These are phyloP conservation scores for Aspergillus oerlinghausenensis DNA, from an alignment of 2,329 filamentous ascomycete species.

Conservation along the genomic window DNA sequence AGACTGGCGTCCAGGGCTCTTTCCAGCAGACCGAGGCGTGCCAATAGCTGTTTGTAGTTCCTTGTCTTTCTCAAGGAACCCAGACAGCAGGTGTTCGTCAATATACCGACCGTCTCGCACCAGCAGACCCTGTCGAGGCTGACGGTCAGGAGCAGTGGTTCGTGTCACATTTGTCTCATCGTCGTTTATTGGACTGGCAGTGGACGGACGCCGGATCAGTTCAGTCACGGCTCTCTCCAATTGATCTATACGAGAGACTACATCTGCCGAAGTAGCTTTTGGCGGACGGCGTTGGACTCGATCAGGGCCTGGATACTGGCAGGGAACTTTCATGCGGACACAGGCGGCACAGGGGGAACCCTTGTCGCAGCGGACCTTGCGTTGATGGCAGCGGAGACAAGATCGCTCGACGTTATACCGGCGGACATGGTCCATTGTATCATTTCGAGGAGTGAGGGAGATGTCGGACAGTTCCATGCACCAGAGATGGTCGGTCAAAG, in stretches of 20 bases:
- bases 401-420: conserved; percentile 26
- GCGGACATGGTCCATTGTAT: neutral
- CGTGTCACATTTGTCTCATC: neutral
- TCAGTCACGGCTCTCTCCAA: conserved; percentile 19
- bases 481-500: neutral
- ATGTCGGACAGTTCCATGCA: neutral
- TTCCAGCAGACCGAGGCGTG: conserved; percentile 6
- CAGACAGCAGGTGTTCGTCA: conserved; percentile 24
- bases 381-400: conserved; percentile 26
- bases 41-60: conserved; percentile 22
- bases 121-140: conserved; percentile 13
- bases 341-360: conserved; percentile 20
- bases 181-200: neutral
- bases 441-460: too few species aligned
- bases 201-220: conserved; percentile 1
- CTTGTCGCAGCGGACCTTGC: conserved; percentile 27
- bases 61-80: conserved; percentile 23
- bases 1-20: conserved; percentile 4
- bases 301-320: conserved; percentile 21
- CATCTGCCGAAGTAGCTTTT: conserved; percentile 14
- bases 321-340: conserved; percentile 13
- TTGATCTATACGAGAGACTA: conserved; percentile 18
- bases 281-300: conserved; percentile 17
- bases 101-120: conserved; percentile 25
- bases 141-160: neutral